These are phyloP conservation scores for Talaromyces adpressus DNA, from an alignment of 495 filamentous ascomycete genomes.

Conservation along the genomic window DNA sequence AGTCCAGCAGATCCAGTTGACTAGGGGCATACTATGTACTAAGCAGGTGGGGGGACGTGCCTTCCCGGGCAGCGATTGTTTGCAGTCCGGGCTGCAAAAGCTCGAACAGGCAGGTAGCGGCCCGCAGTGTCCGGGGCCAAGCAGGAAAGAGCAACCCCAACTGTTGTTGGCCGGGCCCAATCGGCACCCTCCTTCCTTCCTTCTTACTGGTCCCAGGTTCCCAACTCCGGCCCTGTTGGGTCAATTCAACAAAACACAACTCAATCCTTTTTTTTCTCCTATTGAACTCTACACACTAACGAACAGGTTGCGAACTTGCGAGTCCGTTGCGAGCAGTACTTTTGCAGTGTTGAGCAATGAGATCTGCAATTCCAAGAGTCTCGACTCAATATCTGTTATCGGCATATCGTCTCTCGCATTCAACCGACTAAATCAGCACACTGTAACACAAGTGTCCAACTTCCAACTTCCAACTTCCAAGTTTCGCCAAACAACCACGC, in stretches of 20 bases:
- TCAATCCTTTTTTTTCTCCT: slow-evolving; percentile 1
- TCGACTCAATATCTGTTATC: not conserved
- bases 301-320: not conserved
- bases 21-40: not conserved
- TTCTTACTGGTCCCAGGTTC: not conserved
- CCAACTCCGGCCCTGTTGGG: not conserved
- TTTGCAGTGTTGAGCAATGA: not conserved
- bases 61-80: not conserved
- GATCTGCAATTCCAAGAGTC: not conserved
- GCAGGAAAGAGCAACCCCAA: slow-evolving; percentile 1
- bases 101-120: not conserved
- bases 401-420: not conserved
- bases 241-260: not conserved
- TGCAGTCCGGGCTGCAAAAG: not conserved
- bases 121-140: not conserved
- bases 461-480: not conserved
- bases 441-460: not conserved
- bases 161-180: not conserved
- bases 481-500: not conserved
- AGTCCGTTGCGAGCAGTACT: not conserved
- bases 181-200: too few species aligned
- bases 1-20: not conserved
- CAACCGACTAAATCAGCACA: not conserved
- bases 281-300: not conserved
- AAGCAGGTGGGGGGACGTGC: not conserved